Base-by-base conservation (phyloP, 768 basidiomycete genomes). In the Pisolithus microcarpus region DNA sequence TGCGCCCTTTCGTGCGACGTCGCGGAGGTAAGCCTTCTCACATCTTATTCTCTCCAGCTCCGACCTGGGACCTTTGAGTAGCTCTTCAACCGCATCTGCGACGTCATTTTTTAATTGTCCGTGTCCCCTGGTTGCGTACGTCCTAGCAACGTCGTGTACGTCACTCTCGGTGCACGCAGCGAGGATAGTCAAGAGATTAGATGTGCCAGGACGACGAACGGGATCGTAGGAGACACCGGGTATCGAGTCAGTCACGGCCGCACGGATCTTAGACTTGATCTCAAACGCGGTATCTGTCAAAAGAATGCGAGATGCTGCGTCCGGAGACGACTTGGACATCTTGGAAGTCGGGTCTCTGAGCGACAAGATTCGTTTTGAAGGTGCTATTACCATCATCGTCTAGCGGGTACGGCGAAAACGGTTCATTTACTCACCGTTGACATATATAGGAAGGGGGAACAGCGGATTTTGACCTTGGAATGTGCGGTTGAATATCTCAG, bases 241-340 rank as follows among this genome's bases (percentile, higher is more conserved):
- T 10, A 77, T 76, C 0, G 91, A 88, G 65, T 97, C 95, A 0
- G 94, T 97, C 1, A 94, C 86, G 1, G 94, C 88, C 6, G 74
- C 71, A 18, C 84, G 81, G 50, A 97, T 77, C 65, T 95, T 96
- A 23, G 74, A 61, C 43, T 65, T 63, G 42, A 95, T 90, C 60
- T 79, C 67, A 1, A 69, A 58, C 8, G 78, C 64, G 0, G 79
- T 67, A 63, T 98, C 94, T 23, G 88, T 93, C 37, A 98, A 75
- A 50, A 91, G 76, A 61, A 97, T 91, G 23, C 93, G 85, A 0
- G 92, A 94, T 16, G 79, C 68, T 1, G 79, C 52, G 62, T 90
- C 82, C 0, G 84, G 85, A 0, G 91, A 77, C 0, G 94, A 97
- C 66, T 97, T 97, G 34, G 94, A 96, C 93, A 98, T 98, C 65